Base-by-base conservation (phyloP, 2,329 filamentous ascomycete genomes). In the Stachybotrys chartarum region DNA sequence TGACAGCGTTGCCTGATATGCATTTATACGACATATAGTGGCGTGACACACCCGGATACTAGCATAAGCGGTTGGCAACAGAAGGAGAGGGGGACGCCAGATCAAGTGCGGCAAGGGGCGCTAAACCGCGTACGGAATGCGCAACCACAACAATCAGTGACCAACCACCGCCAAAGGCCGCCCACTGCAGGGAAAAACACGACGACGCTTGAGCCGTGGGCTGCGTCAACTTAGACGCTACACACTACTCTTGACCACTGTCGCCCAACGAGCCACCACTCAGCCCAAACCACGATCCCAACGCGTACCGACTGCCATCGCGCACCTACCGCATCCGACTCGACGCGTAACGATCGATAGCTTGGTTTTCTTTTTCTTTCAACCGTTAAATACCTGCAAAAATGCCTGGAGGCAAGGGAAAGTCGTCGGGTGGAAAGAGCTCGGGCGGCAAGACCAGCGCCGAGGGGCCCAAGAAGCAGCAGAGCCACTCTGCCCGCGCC, bases 401-500 rank as follows among this genome's bases (percentile, higher is more conserved):
- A 76, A 84, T 85, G 82, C 74, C 91, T 70, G 92, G 92, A 71
- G 91, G 91, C 78, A 97, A 97, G 83, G 92, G 92, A 82, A 95
- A 91, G 81, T 90, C 86, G 61, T 84, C 87, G 65, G 91, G 92
- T 67, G 92, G 92, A 70, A 96, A 95, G 85, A 92, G 78, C 72
- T 81, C 88, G 56, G 90, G 90, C 66, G 89, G 90, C 66, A 94
- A 94, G 81, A 81, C 79, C 52, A 77, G 78, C 58, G 76, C 69
- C 67, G 86, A 86, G 63, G 82, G 81, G 55, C 78, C 85, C 71
- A 90, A 96, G 80, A 96, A 96, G 80, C 87, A 90, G 70, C 90
- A 95, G 78, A 96, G 94, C 78, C 92, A 96, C 80, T 96, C 91
- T 67, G 90, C 91, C 70, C 92, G 94, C 75, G 92, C 92, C 72